Evolutionary conservation across 1,284 basidiomycete genomes (phyloP).

Genomic region (Tylopilus sp.): DNA sequence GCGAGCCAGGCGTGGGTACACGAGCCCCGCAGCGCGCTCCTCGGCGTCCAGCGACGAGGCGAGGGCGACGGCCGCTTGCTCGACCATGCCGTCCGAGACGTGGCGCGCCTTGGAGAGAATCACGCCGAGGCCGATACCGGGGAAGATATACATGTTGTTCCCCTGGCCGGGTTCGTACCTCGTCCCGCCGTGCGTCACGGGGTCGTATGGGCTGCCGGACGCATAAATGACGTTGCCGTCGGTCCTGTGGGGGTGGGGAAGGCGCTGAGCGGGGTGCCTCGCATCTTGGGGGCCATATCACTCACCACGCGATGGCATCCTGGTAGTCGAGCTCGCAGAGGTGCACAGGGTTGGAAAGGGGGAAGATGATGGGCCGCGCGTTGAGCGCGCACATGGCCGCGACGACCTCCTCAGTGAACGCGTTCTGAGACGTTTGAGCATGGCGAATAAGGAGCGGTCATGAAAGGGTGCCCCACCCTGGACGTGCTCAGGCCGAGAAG

Average conservation of each 20-base stretch:
- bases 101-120: slow-evolving; percentile 57
- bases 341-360: slow-evolving; percentile 77
- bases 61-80: slow-evolving; percentile 58
- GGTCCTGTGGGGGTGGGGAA: slow-evolving; percentile 45
- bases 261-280: neutral
- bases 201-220: slow-evolving; percentile 74
- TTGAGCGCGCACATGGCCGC: slow-evolving; percentile 70
- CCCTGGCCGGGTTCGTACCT: slow-evolving; percentile 73
- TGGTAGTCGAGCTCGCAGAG: slow-evolving; percentile 68
- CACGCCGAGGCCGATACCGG: slow-evolving; percentile 64
- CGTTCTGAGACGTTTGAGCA: slow-evolving; percentile 40
- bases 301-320: slow-evolving; percentile 67
- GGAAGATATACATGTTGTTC: slow-evolving; percentile 75
- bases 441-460: neutral
- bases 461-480: slow-evolving; percentile 38
- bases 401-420: slow-evolving; percentile 71
- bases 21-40: slow-evolving; percentile 52
- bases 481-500: slow-evolving; percentile 78
- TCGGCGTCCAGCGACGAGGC: slow-evolving; percentile 59
- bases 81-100: slow-evolving; percentile 62
- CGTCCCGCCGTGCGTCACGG: slow-evolving; percentile 49
- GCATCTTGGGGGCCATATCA: neutral
- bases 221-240: slow-evolving; percentile 72
- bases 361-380: slow-evolving; percentile 78
- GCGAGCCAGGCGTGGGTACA: slow-evolving; percentile 62